Evolutionary conservation across 2,329 filamentous ascomycete genomes (phyloP).

Genomic region (Exophiala mesophila): DNA sequence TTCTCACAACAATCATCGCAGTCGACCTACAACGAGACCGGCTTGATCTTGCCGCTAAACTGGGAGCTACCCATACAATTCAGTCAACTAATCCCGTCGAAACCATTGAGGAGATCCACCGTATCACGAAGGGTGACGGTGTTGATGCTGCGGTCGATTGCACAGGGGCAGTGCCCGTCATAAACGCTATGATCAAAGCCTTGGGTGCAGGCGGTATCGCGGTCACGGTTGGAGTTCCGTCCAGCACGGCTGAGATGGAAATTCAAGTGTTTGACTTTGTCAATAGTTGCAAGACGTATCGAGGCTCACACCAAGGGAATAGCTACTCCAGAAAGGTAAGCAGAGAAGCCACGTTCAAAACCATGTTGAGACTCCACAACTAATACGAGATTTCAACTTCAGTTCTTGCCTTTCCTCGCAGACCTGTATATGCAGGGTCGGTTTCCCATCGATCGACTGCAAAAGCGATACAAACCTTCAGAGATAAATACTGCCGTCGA

Average conservation of each 20-base stretch:
- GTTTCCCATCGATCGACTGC: background rate
- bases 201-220: conserved; percentile 42
- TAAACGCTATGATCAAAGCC: conserved; percentile 41
- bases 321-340: background rate
- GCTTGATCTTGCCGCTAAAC: conserved; percentile 34
- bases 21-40: conserved; percentile 35
- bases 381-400: background rate
- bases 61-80: conserved; percentile 36
- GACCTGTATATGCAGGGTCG: background rate
- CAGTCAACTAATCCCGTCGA: conserved; percentile 28
- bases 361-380: background rate
- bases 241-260: background rate
- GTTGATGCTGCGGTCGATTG: conserved; percentile 47
- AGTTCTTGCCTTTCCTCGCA: conserved; percentile 2
- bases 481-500: conserved; percentile 1
- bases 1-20: conserved; percentile 36
- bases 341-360: background rate
- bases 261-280: conserved; percentile 4
- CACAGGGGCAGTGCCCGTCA: conserved; percentile 41
- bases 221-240: conserved; percentile 1
- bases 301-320: background rate
- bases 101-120: conserved; percentile 29
- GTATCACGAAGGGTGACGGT: conserved; percentile 40
- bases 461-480: conserved; percentile 1
- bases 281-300: conserved; percentile 3